Evolutionary conservation across 2,329 filamentous ascomycete species (phyloP).

Genomic region (Dactylonectria macrodidyma): DNA sequence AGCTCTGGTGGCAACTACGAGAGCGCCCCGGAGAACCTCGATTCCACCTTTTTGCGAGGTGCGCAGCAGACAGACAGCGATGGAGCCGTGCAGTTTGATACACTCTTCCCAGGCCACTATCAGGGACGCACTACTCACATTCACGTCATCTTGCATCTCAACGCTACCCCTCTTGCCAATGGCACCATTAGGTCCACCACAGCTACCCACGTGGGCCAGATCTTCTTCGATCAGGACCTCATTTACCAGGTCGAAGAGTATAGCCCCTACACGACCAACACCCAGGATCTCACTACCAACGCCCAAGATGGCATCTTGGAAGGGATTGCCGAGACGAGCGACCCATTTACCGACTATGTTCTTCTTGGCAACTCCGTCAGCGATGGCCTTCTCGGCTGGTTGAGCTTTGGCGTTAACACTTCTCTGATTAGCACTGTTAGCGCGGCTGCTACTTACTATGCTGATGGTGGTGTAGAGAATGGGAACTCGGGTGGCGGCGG

Average conservation of each 20-base stretch:
- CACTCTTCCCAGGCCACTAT: slow-evolving; percentile 62
- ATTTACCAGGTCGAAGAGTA: slow-evolving; percentile 63
- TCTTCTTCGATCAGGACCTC: slow-evolving; percentile 72
- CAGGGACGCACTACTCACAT: slow-evolving; percentile 56
- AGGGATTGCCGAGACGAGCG: slow-evolving; percentile 19
- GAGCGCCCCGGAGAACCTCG: slow-evolving; percentile 35
- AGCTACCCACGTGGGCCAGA: slow-evolving; percentile 70
- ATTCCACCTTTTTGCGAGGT: slow-evolving; percentile 57
- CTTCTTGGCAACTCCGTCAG: slow-evolving; percentile 15
- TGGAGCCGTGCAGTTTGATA: slow-evolving; percentile 58
- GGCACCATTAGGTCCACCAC: slow-evolving; percentile 59
- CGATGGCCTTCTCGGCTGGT: slow-evolving; percentile 23
- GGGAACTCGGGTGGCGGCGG: slow-evolving; percentile 1
- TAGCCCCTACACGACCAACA: slow-evolving; percentile 62
- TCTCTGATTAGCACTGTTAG: slow-evolving; percentile 6
- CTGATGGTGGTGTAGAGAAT: slow-evolving; percentile 12
- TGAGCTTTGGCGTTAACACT: slow-evolving; percentile 17
- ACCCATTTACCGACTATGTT: slow-evolving; percentile 21
- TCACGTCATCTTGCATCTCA: slow-evolving; percentile 21
- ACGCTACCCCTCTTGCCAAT: slow-evolving; percentile 59
- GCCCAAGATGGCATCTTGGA: slow-evolving; percentile 56
- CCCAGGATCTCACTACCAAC: slow-evolving; percentile 61
- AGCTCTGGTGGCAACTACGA: slow-evolving; percentile 18
- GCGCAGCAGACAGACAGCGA: slow-evolving; percentile 57
- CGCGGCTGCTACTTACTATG: slow-evolving; percentile 21